A percentile compares a stretch with the other conserved stretches of the same genome.
Evolutionary conservation across 257 asterid genomes (phyloP).

Genomic region (Petrea volubilis): DNA sequence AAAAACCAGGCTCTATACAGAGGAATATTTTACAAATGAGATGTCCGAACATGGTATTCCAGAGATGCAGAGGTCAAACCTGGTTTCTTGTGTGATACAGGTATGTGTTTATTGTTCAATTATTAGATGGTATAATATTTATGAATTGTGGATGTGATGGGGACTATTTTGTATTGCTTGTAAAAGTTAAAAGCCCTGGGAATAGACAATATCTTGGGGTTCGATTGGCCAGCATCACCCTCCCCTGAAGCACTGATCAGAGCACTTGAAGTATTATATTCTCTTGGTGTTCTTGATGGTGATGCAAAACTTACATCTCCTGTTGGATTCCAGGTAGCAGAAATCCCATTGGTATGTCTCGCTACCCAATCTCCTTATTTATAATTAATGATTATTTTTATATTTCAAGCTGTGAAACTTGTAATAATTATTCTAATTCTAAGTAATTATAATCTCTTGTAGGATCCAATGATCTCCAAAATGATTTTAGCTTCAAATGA

Average conservation of each 20-base stretch:
- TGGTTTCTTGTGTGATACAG: slow-evolving; percentile 90
- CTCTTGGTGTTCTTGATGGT: slow-evolving; percentile 87
- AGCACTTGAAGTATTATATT: slow-evolving; percentile 92
- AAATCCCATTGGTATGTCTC: slow-evolving; percentile 80
- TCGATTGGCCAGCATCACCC: slow-evolving; percentile 97
- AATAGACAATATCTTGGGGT: slow-evolving; percentile 91
- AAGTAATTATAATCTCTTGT: slow-evolving; percentile 5
- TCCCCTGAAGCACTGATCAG: slow-evolving; percentile 93
- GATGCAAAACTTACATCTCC: slow-evolving; percentile 96
- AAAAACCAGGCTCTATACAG: slow-evolving; percentile 81
- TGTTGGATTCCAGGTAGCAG: slow-evolving; percentile 92
- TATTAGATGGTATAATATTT: background rate
- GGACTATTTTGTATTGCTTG: slow-evolving; percentile 15
- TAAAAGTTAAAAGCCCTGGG: slow-evolving; percentile 90
- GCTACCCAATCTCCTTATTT: background rate
- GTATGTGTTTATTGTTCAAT: slow-evolving; percentile 33
- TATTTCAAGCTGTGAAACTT: slow-evolving; percentile 1
- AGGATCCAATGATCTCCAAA: slow-evolving; percentile 79
- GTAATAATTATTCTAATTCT: background rate
- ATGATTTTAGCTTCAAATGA: slow-evolving; percentile 70
- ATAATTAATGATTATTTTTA: slow-evolving; percentile 7
- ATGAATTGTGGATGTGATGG: background rate
- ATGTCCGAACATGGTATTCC: slow-evolving; percentile 89
- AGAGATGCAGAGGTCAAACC: slow-evolving; percentile 96
- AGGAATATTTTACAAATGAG: slow-evolving; percentile 75